Evolutionary conservation across 108 stramenopile species (phyloP).

Genomic region (Seminavis robusta): DNA sequence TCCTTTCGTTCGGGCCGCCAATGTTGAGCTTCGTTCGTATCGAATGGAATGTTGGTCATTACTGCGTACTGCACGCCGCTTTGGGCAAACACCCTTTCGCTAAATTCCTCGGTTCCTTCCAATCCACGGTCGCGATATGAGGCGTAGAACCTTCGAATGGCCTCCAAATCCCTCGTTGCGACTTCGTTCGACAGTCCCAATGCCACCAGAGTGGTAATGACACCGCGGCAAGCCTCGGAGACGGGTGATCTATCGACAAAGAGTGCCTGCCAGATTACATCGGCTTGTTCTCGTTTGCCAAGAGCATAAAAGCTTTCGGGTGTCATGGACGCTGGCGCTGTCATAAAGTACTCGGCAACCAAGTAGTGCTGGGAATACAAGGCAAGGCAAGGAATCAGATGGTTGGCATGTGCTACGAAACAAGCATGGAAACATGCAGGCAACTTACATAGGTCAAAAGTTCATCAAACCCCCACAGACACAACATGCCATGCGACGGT

Average conservation of each 20-base stretch:
- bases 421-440: background rate
- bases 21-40: constrained; percentile 61
- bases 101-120: constrained; percentile 49
- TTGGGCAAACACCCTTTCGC: constrained; percentile 41
- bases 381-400: background rate
- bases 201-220: constrained; percentile 61
- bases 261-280: constrained; percentile 80
- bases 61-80: constrained; percentile 79
- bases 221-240: constrained; percentile 86
- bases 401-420: background rate
- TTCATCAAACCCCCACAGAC: constrained; percentile 88
- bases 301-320: constrained; percentile 59
- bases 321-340: constrained; percentile 58
- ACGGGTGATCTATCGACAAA: constrained; percentile 78
- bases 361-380: constrained; percentile 64
- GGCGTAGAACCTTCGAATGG: constrained; percentile 58
- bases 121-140: constrained; percentile 41
- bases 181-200: constrained; percentile 56
- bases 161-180: constrained; percentile 52
- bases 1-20: constrained; percentile 61
- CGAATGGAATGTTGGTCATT: constrained; percentile 95
- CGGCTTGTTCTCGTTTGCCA: constrained; percentile 61
- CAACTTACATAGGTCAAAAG: constrained; percentile 73
- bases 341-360: constrained; percentile 87
- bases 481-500: constrained; percentile 74